phyloP scores from a whole-genome alignment of 179 eudicot species.

The Silene noctiflora region DNA sequence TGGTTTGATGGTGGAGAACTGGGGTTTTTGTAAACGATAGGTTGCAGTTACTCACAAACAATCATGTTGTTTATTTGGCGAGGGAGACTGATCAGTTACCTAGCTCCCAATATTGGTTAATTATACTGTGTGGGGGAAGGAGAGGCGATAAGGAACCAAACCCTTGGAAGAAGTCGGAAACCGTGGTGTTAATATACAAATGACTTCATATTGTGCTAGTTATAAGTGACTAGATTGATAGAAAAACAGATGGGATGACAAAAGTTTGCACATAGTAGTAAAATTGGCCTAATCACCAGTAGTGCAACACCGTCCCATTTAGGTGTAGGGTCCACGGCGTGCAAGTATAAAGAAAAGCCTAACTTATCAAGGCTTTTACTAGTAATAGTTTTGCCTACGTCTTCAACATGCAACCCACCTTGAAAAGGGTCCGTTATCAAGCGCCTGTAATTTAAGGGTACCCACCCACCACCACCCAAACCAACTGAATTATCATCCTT shows the following conservation, averaged over 20 bases:
- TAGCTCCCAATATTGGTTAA: background rate
- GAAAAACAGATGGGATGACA: background rate
- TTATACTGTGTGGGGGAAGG: background rate
- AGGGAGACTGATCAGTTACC: background rate
- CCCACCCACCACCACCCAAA: constrained; percentile 14
- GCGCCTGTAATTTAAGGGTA: constrained; percentile 19
- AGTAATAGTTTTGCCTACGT: constrained; percentile 13
- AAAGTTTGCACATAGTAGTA: constrained; percentile 1
- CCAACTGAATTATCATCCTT: background rate
- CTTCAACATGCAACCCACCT: constrained; percentile 30
- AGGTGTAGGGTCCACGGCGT: constrained; percentile 30
- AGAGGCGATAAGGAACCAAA: background rate
- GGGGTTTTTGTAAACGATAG: background rate
- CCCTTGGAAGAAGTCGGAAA: background rate
- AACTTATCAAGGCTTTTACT: constrained; percentile 19
- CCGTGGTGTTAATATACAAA: too few species aligned
- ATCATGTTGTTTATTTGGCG: background rate
- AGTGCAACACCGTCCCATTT: constrained; percentile 36
- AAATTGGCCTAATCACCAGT: background rate
- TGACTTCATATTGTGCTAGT: background rate
- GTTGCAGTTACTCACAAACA: background rate
- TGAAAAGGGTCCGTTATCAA: constrained; percentile 7
- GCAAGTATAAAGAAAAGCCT: constrained; percentile 32
- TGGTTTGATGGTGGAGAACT: too few species aligned
- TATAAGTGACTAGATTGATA: background rate